phyloP scores from a whole-genome alignment of 1,284 basidiomycete genomes.

The Sporisorium graminicola region DNA sequence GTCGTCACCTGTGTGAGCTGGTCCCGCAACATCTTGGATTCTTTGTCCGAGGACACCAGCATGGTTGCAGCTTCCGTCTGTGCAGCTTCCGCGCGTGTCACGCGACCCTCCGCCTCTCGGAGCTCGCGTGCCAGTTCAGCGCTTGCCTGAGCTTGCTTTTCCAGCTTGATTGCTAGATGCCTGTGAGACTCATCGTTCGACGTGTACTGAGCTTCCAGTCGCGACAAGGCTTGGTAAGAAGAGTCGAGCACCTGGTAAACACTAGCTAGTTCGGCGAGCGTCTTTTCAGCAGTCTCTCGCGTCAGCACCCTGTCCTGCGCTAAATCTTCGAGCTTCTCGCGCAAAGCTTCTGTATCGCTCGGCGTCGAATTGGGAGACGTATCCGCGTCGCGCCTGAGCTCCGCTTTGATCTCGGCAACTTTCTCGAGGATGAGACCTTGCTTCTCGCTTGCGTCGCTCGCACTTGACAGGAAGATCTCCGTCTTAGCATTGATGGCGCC shows the following conservation, averaged over 20 bases:
- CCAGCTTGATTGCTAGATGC: slow-evolving; percentile 7
- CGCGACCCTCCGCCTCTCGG: slow-evolving; percentile 26
- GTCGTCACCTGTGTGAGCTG: slow-evolving; percentile 40
- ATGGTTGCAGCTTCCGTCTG: slow-evolving; percentile 12
- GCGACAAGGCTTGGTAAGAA: slow-evolving; percentile 30
- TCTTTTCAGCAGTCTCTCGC: slow-evolving; percentile 35
- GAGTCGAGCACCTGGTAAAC: slow-evolving; percentile 39
- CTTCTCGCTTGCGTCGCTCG: slow-evolving; percentile 20
- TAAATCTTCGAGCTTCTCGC: slow-evolving; percentile 27
- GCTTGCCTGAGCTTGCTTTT: slow-evolving; percentile 20
- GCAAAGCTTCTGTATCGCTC: neutral
- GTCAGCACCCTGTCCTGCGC: slow-evolving; percentile 8
- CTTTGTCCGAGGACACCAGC: slow-evolving; percentile 14
- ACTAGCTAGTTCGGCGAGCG: slow-evolving; percentile 28
- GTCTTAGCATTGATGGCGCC: slow-evolving; percentile 61
- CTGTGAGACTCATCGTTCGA: slow-evolving; percentile 24
- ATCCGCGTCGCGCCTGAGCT: slow-evolving; percentile 4
- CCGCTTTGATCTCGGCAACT: slow-evolving; percentile 27
- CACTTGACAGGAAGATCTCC: slow-evolving; percentile 55
- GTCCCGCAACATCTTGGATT: slow-evolving; percentile 35
- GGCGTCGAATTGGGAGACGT: neutral
- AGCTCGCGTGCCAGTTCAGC: slow-evolving; percentile 11
- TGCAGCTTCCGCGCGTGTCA: slow-evolving; percentile 8
- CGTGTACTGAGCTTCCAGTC: slow-evolving; percentile 19
- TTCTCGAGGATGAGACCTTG: slow-evolving; percentile 22